Evolutionary conservation across 2,329 filamentous ascomycete species (phyloP).

Genomic region (Neofusicoccum kwambonambiense): DNA sequence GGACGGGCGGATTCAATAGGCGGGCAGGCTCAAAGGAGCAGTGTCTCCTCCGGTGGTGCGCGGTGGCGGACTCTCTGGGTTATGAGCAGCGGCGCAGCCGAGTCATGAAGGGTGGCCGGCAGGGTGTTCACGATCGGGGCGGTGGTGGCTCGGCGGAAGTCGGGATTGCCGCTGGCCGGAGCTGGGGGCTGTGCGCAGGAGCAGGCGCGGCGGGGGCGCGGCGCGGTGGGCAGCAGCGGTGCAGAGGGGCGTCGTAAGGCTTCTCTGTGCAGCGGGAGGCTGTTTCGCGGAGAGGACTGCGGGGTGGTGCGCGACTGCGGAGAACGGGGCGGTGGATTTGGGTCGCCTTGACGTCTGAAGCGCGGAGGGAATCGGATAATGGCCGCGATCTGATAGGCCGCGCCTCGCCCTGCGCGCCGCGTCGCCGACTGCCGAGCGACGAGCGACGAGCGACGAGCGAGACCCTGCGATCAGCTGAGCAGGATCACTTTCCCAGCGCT

Average conservation of each 20-base stretch:
- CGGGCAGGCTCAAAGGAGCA: background rate
- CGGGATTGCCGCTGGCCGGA: constrained; percentile 2
- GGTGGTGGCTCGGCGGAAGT: constrained; percentile 5
- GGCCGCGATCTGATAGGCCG: background rate
- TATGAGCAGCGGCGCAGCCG: constrained; percentile 2
- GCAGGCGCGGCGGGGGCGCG: background rate
- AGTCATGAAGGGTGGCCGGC: constrained; percentile 4
- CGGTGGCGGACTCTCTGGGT: background rate
- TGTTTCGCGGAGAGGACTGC: background rate
- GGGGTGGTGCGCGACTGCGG: background rate
- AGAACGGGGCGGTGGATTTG: constrained; percentile 7
- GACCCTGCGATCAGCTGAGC: constrained; percentile 1
- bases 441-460: background rate
- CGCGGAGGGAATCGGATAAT: constrained; percentile 3
- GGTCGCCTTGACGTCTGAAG: background rate
- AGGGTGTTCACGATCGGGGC: constrained; percentile 10
- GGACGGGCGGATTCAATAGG: background rate
- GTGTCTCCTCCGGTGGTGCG: background rate
- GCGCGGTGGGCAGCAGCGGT: background rate
- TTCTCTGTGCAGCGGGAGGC: background rate
- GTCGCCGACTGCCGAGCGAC: background rate
- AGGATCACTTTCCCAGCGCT: background rate
- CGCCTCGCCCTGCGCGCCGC: background rate
- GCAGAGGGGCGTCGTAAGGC: background rate
- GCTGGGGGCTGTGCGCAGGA: background rate